Conservation (phyloP, 1,284 basidiomycete genomes). For the Exsudoporus floridanus region DNA sequence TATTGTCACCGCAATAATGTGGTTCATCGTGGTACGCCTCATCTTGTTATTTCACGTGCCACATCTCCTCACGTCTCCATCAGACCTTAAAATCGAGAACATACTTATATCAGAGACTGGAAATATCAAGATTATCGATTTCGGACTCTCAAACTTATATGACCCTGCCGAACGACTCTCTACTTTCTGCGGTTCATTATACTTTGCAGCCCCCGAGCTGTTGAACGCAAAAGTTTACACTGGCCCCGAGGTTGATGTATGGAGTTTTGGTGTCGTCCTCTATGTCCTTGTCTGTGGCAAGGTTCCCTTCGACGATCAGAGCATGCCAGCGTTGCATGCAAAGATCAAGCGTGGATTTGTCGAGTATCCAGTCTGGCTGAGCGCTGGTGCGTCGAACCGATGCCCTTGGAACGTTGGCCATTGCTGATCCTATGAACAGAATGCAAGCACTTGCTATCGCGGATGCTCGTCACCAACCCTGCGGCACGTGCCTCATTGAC, state of each 20-base stretch:
- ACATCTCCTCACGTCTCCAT: neutral
- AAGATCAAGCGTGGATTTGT: conserved; percentile 98
- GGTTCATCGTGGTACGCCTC: conserved; percentile 77
- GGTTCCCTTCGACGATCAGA: conserved; percentile 98
- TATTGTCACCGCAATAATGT: conserved; percentile 98
- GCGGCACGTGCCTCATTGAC: conserved; percentile 75
- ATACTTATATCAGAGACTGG: conserved; percentile 98
- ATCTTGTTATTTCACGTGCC: conserved; percentile 9
- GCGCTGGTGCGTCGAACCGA: conserved; percentile 61
- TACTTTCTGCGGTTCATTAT: conserved; percentile 96
- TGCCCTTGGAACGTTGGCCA: conserved; percentile 3
- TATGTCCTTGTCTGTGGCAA: conserved; percentile 93
- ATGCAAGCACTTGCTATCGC: conserved; percentile 90
- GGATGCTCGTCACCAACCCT: conserved; percentile 98
- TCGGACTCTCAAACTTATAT: conserved; percentile 95
- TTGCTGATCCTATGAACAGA: conserved; percentile 49
- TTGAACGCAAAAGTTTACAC: conserved; percentile 96
- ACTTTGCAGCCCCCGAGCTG: conserved; percentile 97
- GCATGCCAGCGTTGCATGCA: conserved; percentile 97
- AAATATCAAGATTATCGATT: conserved; percentile 99
- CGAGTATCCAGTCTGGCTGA: conserved; percentile 97
- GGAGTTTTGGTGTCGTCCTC: conserved; percentile 98
- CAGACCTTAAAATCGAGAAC: conserved; percentile 98
- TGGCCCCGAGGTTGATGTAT: conserved; percentile 97
- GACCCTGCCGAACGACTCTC: conserved; percentile 82